Percentiles rank a stretch among this genome's conserved stretches.
Conservation (phyloP, 2,329 filamentous ascomycete species). For the Claviceps capensis region DNA sequence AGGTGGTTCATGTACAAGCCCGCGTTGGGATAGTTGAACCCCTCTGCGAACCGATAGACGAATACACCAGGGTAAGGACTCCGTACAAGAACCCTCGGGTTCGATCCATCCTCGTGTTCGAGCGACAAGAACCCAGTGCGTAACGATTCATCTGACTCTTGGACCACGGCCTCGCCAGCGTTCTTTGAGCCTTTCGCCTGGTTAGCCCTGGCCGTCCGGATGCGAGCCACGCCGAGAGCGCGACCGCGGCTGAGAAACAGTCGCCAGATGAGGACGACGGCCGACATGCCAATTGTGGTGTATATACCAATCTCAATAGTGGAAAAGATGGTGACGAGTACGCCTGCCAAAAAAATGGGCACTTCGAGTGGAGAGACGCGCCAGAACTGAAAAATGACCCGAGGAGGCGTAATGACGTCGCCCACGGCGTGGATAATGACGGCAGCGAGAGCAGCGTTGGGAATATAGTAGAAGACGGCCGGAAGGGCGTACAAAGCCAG, state of each 20-base stretch:
- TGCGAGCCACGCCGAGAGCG: slow-evolving; percentile 65
- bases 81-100: slow-evolving; percentile 30
- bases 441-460: slow-evolving; percentile 57
- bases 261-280: slow-evolving; percentile 61
- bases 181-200: slow-evolving; percentile 7
- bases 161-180: slow-evolving; percentile 18
- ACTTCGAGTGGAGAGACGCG: slow-evolving; percentile 70
- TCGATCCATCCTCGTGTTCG: slow-evolving; percentile 35
- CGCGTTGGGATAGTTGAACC: slow-evolving; percentile 43
- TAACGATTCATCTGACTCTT: slow-evolving; percentile 31
- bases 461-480: slow-evolving; percentile 80
- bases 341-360: slow-evolving; percentile 72
- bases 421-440: slow-evolving; percentile 88
- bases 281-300: slow-evolving; percentile 57
- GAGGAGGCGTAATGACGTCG: slow-evolving; percentile 72
- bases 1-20: slow-evolving; percentile 36
- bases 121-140: slow-evolving; percentile 33
- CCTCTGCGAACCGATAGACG: slow-evolving; percentile 40
- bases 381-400: slow-evolving; percentile 81
- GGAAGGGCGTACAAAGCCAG: slow-evolving; percentile 74
- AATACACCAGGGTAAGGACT: slow-evolving; percentile 39
- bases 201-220: slow-evolving; percentile 67
- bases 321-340: slow-evolving; percentile 68
- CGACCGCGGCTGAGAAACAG: slow-evolving; percentile 65
- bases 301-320: slow-evolving; percentile 81